Evolutionary conservation across 768 basidiomycete species (phyloP), one percentile per base, ranked within the genome.

Genomic region (Nevesoporus exiguus): DNA sequence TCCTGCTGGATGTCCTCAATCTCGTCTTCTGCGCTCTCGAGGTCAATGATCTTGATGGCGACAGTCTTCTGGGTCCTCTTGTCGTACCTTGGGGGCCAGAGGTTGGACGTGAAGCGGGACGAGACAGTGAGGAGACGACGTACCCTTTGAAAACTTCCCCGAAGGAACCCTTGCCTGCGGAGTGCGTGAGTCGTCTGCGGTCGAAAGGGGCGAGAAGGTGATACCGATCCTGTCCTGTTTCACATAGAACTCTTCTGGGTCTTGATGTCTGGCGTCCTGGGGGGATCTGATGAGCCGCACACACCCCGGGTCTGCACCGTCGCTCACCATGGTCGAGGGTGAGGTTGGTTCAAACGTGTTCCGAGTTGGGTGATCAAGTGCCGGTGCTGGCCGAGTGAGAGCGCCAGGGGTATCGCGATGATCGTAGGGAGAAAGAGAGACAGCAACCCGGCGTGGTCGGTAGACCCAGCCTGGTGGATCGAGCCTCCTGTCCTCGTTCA

Each of bases 91-190:
- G 61, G 7, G 21, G 24, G 46, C 3, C 27, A 30, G 25, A 15
- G 13, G 34, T 24, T 29, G 9, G 46, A 58, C 34, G 3, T 41
- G 36, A 48, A 57, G 58, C 46, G 54, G 54, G 49, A 55, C 47
- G 34, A 27, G 19, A 37, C 51, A 43, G 54, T 51, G 27, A 36
- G 37, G 48, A 60, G 36, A 45, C 50, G 43, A 65, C 80, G 51
- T 53, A 93, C 94, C 95, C 97, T 74, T 98, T 98, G 77, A 90
- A 98, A n/a, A 98, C 95, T 73, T 98, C 97, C 66, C 96, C 97
- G 66, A 99, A 98, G 6, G 95, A 98, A 30, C 96, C 96, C 72
- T 99, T 98, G 57, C 95, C 96, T 97, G 58, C 22, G 49, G 27
- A 43, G 37, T 44, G 45, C 10, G 36, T 70, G 56, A 65, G 61